Base-by-base conservation (phyloP, 257 asterid species). In the Mentha longifolia region DNA sequence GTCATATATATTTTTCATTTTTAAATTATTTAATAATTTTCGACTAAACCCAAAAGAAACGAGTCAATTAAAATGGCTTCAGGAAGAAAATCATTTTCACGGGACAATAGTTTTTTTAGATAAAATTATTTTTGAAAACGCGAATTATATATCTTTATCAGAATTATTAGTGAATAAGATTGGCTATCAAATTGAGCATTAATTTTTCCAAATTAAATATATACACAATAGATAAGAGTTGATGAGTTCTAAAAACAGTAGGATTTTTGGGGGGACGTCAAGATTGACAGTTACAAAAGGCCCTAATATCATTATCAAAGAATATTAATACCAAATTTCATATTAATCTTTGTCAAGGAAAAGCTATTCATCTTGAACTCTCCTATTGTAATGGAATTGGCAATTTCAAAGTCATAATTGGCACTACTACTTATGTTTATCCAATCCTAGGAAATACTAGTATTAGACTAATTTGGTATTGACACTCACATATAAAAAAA, bases 371-470 rank as follows among this genome's bases (percentile, higher is more conserved):
- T 60, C 55, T 54, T 79, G 72, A 59, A 65, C 45, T 75, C 71
- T 69, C 62, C 62, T 52, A 55, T 70, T 54, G 43, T 35, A 55
- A 52, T 52, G 57, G 78, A 63, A 71, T 45, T 52, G 83, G 70
- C 58, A 71, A 75, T 70, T 64, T 57, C 77, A 46, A 59, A 59
- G 72, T 71, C 70, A 72, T 67, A 49, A 61, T 74, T 54, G 50
- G 22, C 77, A 61, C 66, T 66, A 55, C 50, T 61, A 61, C 41
- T 60, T 75, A 71, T 56, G 74, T 41, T 70, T 70, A 74, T 74
- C 73, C 79, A 63, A 33, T 63, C 74, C 55, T 47, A 62, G 47
- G 64, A 51, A 55, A 22, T 22, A 37, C 2, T 22, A 22, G 25
- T 22, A 37, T 22, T 22, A 22, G 25, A 10, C 46, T 41, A 41